Base-by-base conservation (phyloP, 163 green algal genomes). In the Trebouxia gelatinosa region DNA sequence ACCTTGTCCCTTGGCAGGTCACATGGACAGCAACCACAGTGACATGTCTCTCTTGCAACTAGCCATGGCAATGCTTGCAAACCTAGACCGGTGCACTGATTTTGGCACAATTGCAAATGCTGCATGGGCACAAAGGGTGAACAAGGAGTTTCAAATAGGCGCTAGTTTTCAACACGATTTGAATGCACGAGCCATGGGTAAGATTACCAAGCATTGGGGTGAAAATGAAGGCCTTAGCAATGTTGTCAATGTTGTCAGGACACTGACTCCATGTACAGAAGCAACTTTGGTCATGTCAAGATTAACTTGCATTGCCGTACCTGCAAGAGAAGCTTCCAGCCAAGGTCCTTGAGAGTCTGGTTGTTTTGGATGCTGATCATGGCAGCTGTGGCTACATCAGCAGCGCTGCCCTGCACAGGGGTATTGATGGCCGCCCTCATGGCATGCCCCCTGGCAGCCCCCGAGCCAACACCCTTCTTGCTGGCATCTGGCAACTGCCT, bases 401-500 rank as follows among this genome's bases (percentile, higher is more conserved):
- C 93, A 51, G 93, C 93, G 39, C 82, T 90, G 76, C 93, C 93
- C 84, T 98, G 95, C 82, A 99, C 97, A 67, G 95, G 95, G 0
- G 95, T 98, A 89, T 99, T 99, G 89, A 99, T 99, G 37, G 95
- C 92, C 0, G 94, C 94, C 31, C 96, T 89, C 87, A 96, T 78
- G 34, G 90, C 89, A 80, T 97, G 93, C 37, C 82, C 83, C 38
- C 80, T 57, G n/a, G 62, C 80, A 34, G 85, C 76, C 5, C 19
- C 58, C n/a, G 38, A 79, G 17, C 28, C 68, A 32, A 31, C 19
- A 21, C 29, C 74, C 17, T 46, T 57, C 46, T 57, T 62, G 29
- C 68, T 75, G 57, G 93, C 87, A 67, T 94, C 88, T 21, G 90
- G 92, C 83, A 98, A 85, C 62, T 89, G 81, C 2, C 95, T 86